Evolutionary conservation across 2,329 filamentous ascomycete genomes (phyloP).

Genomic region (Microthyrium microscopicum): DNA sequence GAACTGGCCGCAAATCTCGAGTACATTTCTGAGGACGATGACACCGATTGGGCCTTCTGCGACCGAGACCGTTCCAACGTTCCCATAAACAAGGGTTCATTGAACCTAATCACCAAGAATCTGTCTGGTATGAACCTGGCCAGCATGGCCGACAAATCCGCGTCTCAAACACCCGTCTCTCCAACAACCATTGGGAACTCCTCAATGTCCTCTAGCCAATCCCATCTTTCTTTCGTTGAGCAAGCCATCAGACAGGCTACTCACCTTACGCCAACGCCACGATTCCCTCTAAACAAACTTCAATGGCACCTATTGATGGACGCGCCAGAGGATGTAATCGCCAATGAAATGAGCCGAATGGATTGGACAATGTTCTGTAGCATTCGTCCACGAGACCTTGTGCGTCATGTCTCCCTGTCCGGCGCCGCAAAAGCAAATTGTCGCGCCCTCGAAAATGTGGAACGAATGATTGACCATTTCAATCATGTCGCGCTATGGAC

Average conservation of each 20-base stretch:
- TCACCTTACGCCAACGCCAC: constrained; percentile 51
- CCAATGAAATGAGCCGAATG: constrained; percentile 81
- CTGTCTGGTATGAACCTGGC: constrained; percentile 3
- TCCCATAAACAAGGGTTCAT: constrained; percentile 22
- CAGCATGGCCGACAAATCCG: not conserved
- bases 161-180: constrained; percentile 2
- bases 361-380: constrained; percentile 98
- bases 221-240: constrained; percentile 51
- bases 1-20: constrained; percentile 73
- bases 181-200: constrained; percentile 1
- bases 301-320: constrained; percentile 88
- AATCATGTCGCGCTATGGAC: constrained; percentile 42
- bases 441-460: constrained; percentile 67
- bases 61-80: constrained; percentile 43
- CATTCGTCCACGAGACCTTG: constrained; percentile 80
- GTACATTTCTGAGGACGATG: constrained; percentile 67
- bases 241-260: constrained; percentile 67
- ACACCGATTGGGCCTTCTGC: constrained; percentile 77
- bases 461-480: constrained; percentile 79
- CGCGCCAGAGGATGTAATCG: constrained; percentile 67
- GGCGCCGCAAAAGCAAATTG: constrained; percentile 55
- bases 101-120: constrained; percentile 11
- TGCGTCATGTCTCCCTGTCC: constrained; percentile 73
- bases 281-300: constrained; percentile 58
- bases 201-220: constrained; percentile 18